These are phyloP conservation scores for Fagopyrum tataricum DNA, from an alignment of 148 eudicot species.

Conservation along the genomic window DNA sequence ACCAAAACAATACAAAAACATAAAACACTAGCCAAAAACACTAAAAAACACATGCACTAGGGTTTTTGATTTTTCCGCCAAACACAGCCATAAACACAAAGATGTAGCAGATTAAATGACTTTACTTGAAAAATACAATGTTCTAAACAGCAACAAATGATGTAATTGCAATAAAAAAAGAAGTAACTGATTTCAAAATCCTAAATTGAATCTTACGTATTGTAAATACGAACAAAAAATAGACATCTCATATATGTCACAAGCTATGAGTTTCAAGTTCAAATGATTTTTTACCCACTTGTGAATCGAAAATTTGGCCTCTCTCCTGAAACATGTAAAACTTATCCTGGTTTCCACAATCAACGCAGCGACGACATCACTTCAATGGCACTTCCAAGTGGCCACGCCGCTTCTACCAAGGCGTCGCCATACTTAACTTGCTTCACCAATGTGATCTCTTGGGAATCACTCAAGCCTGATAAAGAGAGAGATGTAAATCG, in stretches of 20 bases:
- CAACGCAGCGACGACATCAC: conserved; percentile 47
- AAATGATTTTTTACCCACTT: background rate
- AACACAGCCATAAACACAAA: too few species aligned
- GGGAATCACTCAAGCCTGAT: conserved; percentile 61
- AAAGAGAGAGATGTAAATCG: conserved; percentile 12
- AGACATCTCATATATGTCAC: background rate
- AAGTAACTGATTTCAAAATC: conserved; percentile 4
- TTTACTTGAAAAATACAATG: background rate
- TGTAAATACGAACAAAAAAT: background rate
- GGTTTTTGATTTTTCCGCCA: too few species aligned
- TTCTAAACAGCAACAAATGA: background rate
- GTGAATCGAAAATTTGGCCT: background rate
- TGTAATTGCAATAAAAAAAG: background rate
- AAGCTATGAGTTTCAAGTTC: background rate
- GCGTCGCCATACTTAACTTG: conserved; percentile 51
- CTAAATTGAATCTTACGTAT: conserved; percentile 12
- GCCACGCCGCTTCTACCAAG: conserved; percentile 87
- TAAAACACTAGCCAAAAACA: too few species aligned
- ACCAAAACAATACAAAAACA: too few species aligned
- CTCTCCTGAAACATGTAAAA: background rate
- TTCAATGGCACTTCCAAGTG: conserved; percentile 82
- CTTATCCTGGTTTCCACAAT: background rate
- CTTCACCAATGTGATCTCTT: conserved; percentile 73
- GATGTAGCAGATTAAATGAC: background rate
- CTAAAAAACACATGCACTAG: too few species aligned